Base-by-base conservation (phyloP, 2,329 filamentous ascomycete species). In the Penicillium sp. region DNA sequence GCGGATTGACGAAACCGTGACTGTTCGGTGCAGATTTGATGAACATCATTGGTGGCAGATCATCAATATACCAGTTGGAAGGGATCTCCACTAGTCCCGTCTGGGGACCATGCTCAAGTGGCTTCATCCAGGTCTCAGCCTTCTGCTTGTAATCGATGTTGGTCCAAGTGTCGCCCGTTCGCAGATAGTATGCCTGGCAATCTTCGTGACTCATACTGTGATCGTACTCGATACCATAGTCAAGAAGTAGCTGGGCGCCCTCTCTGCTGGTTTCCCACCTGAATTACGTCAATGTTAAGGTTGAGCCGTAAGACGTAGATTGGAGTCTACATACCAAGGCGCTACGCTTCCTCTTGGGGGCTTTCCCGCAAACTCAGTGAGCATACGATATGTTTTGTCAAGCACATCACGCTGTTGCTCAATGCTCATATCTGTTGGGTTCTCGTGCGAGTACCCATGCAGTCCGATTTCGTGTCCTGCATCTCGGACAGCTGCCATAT, bases 381-480 rank as follows among this genome's bases (percentile, higher is more conserved):
- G 79, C 75, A 91, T 80, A n/a, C 82, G 82, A 72, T 87, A 91
- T 3, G 88, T 90, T 75, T 92, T 90, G 68, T 91, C 89, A 16
- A 93, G 81, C 4, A 93, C 86, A 59, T 90, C 88, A 5, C 83
- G 82, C 71, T 93, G 89, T 74, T 93, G 90, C 68, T 92, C 88
- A 2, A 90, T 70, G 0, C 81, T 88, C 88, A 91, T 90, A 52
- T 87, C 84, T 0, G 79, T 81, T 0, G 89, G 88, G 65, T 91
- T 91, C 68, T 91, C 89, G 64, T 91, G 88, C 0, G 83, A 87
- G 73, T 91, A 91, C 5, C 87, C 89, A 59, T 91, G 89, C 9
- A 89, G 78, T 2, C 87, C 87, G 55, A 79, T 85, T 68, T 89
- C 87, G 66, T 89, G 87, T 1, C 87, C 87, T 0, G 80, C 79